Conservation (phyloP, 1,284 basidiomycete genomes). For the Melampsora larici-populina region DNA sequence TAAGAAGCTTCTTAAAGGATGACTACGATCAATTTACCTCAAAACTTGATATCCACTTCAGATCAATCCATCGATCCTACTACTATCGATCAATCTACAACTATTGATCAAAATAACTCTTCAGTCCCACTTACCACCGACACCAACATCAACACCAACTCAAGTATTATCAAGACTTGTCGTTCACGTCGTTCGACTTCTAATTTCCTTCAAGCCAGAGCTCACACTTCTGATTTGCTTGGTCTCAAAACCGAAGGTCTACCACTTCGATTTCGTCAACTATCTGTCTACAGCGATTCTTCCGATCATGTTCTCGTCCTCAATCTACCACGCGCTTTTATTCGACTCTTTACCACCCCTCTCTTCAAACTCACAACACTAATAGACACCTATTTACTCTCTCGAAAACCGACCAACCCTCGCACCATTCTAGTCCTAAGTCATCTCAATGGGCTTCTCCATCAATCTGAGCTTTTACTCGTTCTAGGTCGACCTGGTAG, state of each 20-base stretch:
- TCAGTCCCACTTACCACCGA: no score
- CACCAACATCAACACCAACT: no score
- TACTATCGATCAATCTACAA: no score
- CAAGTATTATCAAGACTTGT: no score
- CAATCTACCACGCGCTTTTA: slow-evolving; percentile 9
- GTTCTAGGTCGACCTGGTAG: slow-evolving; percentile 39
- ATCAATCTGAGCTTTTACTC: slow-evolving; percentile 45
- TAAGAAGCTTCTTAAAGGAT: no score
- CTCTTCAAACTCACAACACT: neutral
- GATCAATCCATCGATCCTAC: no score
- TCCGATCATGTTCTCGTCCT: slow-evolving; percentile 30
- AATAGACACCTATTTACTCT: neutral
- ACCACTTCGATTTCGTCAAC: slow-evolving; percentile 28
- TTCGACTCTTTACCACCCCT: neutral
- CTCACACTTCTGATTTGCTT: slow-evolving; percentile 11
- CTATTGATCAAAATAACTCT: no score
- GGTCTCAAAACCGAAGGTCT: slow-evolving; percentile 26
- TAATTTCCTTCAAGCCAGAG: neutral
- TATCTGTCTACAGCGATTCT: slow-evolving; percentile 23
- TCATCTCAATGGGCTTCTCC: slow-evolving; percentile 27
- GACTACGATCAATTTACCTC: no score
- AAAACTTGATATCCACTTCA: no score
- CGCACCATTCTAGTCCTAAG: slow-evolving; percentile 21
- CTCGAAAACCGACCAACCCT: neutral
- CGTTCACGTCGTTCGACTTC: neutral